Percentiles rank a stretch among this genome's conserved stretches.
These are phyloP conservation scores for Lepidium sativum DNA, from an alignment of 345 rosid species.

Conservation along the genomic window DNA sequence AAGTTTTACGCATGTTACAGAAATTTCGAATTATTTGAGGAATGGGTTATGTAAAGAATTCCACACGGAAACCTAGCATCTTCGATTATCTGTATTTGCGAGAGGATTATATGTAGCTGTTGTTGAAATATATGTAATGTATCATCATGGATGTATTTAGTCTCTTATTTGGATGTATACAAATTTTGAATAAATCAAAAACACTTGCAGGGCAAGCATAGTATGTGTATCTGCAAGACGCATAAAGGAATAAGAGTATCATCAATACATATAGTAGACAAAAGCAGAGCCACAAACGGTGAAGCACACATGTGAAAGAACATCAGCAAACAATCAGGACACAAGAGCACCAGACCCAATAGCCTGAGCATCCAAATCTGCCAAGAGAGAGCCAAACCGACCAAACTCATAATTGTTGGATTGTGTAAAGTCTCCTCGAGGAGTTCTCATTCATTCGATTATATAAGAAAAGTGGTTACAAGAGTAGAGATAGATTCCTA, in stretches of 20 bases:
- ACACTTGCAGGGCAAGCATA: constrained; percentile 4
- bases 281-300: constrained; percentile 15
- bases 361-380: constrained; percentile 27
- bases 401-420: no score
- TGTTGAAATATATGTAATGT: constrained; percentile 11
- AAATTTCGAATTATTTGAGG: constrained; percentile 5
- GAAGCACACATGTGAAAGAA: constrained; percentile 26
- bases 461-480: no score
- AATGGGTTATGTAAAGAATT: constrained; percentile 20
- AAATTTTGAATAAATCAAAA: constrained; percentile 1
- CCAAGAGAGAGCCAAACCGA: constrained; percentile 20
- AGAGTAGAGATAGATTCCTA: no score
- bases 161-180: constrained; percentile 18
- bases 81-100: background rate
- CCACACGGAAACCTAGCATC: background rate
- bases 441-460: no score
- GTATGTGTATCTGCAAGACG: background rate
- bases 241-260: constrained; percentile 9
- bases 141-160: constrained; percentile 3
- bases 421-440: no score
- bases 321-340: constrained; percentile 25
- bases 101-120: constrained; percentile 17
- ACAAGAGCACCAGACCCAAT: constrained; percentile 17
- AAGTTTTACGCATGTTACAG: constrained; percentile 1
- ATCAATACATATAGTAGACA: constrained; percentile 3